Evolutionary conservation across 2,329 filamentous ascomycete species (phyloP).

Genomic region (Mycogone perniciosa): DNA sequence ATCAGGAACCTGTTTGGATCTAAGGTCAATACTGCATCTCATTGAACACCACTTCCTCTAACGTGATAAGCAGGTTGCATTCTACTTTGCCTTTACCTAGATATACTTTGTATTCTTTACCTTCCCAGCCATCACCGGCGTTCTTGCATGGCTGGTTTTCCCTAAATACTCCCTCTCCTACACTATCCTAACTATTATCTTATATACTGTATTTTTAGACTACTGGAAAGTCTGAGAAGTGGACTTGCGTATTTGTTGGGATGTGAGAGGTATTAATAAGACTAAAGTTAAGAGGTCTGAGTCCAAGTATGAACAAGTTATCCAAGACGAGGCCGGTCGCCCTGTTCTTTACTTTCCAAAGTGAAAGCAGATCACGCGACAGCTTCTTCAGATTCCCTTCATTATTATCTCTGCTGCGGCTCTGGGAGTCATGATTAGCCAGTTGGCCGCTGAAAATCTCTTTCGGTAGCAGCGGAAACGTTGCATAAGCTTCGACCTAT

Average conservation of each 20-base stretch:
- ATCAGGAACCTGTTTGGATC: constrained; percentile 58
- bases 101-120: constrained; percentile 65
- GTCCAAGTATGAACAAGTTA: constrained; percentile 56
- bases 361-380: constrained; percentile 57
- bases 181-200: constrained; percentile 59
- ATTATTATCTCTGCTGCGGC: constrained; percentile 51
- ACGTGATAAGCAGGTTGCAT: constrained; percentile 64
- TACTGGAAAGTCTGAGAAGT: constrained; percentile 73
- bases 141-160: constrained; percentile 61
- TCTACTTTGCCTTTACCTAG: constrained; percentile 79
- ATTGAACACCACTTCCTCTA: too few species aligned
- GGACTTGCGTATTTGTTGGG: constrained; percentile 67
- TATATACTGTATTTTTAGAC: constrained; percentile 69
- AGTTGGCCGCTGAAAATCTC: constrained; percentile 6
- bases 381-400: constrained; percentile 65
- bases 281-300: constrained; percentile 60
- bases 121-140: constrained; percentile 62
- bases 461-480: constrained; percentile 5
- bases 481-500: constrained; percentile 36
- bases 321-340: constrained; percentile 59
- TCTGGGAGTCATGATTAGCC: constrained; percentile 60
- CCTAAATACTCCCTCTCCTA: constrained; percentile 66
- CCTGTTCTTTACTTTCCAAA: constrained; percentile 55
- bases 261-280: constrained; percentile 59
- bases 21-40: constrained; percentile 42